These are phyloP conservation scores for Botryobasidium botryosum DNA, from an alignment of 768 basidiomycete genomes.

Conservation along the genomic window DNA sequence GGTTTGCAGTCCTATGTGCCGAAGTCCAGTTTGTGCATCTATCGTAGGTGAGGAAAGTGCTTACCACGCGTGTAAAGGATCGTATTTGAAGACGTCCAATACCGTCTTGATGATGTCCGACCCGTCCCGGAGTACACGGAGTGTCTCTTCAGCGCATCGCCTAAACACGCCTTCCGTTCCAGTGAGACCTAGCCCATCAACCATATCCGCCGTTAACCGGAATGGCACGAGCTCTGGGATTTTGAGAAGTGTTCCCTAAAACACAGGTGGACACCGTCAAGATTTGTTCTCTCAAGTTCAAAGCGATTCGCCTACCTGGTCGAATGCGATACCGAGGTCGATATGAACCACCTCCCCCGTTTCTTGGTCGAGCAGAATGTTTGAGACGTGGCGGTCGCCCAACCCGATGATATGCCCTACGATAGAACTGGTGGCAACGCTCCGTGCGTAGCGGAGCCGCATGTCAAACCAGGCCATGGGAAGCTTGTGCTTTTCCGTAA, in stretches of 20 bases:
- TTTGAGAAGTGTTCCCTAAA: conserved; percentile 57
- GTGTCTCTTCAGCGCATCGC: conserved; percentile 84
- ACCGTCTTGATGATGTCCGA: conserved; percentile 87
- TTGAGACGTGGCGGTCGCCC: conserved; percentile 82
- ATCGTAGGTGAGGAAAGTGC: conserved; percentile 12
- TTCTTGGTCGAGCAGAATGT: conserved; percentile 72
- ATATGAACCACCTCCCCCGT: conserved; percentile 90
- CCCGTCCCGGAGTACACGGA: conserved; percentile 73
- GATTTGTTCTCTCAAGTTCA: not conserved
- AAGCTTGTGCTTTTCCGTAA: conserved; percentile 74
- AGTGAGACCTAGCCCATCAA: conserved; percentile 83
- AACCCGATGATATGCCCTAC: conserved; percentile 86
- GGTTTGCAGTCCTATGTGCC: conserved; percentile 51
- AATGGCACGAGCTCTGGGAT: conserved; percentile 88
- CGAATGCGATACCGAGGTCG: conserved; percentile 92
- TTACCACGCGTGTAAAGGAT: conserved; percentile 86
- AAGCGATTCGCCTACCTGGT: conserved; percentile 40
- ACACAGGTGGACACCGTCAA: not conserved
- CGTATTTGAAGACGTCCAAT: conserved; percentile 90
- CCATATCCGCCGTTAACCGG: conserved; percentile 82
- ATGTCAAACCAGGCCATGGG: conserved; percentile 87
- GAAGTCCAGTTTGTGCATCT: not conserved
- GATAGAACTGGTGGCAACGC: conserved; percentile 85
- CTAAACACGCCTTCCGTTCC: conserved; percentile 92
- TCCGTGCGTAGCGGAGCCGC: conserved; percentile 78